Evolutionary conservation across 345 rosid species (phyloP).

Genomic region (Corchorus capsularis): DNA sequence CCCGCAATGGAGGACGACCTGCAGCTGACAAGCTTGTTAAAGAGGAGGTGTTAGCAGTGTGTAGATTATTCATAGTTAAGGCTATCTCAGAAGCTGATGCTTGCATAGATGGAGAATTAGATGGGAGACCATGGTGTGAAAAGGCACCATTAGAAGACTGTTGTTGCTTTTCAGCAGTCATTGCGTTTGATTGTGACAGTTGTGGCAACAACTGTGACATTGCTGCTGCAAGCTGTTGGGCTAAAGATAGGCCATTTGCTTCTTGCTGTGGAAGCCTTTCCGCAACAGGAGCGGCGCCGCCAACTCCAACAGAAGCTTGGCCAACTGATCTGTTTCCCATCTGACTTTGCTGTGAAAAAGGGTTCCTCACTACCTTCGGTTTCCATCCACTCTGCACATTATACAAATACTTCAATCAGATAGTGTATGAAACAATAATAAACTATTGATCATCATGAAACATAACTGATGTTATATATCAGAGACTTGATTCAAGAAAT

Average conservation of each 20-base stretch:
- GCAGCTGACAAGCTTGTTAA: conserved; percentile 17
- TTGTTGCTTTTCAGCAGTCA: conserved; percentile 32
- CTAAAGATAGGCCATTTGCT: conserved; percentile 28
- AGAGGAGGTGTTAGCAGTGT: neutral
- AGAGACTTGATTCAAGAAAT: neutral
- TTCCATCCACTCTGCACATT: conserved; percentile 75
- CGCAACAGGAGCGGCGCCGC: neutral
- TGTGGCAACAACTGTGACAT: conserved; percentile 36
- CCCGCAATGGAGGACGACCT: conserved; percentile 28
- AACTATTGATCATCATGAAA: neutral
- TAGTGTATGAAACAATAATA: neutral
- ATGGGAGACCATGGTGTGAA: conserved; percentile 22
- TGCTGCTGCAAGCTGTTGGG: conserved; percentile 41
- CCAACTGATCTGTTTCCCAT: conserved; percentile 36
- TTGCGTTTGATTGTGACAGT: conserved; percentile 29
- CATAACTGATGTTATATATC: neutral
- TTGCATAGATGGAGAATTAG: conserved; percentile 23
- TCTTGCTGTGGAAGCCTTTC: conserved; percentile 38
- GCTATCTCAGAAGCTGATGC: conserved; percentile 20
- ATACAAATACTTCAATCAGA: neutral
- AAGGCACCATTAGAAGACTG: conserved; percentile 20
- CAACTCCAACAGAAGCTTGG: conserved; percentile 19
- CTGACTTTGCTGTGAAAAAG: conserved; percentile 55
- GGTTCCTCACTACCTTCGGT: conserved; percentile 56
- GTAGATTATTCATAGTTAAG: conserved; percentile 19